Conservation (phyloP, 1,139 yeast genomes). For the Wickerhamomyces sp. region DNA sequence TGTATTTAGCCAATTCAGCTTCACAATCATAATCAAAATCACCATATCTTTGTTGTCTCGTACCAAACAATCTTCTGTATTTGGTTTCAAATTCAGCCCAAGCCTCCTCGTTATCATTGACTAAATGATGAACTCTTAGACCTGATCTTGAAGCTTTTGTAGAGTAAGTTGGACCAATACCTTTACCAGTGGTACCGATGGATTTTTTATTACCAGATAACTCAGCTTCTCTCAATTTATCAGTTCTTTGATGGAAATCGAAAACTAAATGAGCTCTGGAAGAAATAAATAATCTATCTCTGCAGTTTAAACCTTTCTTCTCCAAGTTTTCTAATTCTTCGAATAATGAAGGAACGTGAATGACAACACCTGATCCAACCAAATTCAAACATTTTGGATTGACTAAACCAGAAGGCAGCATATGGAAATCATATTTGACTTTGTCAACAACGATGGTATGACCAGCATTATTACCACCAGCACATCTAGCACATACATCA, state of each 20-base stretch:
- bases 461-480: conserved; percentile 99
- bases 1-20: conserved; percentile 73
- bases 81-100: conserved; percentile 88
- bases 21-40: conserved; percentile 84
- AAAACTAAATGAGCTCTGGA: conserved; percentile 95
- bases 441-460: conserved; percentile 93
- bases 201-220: conserved; percentile 80
- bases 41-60: conserved; percentile 88
- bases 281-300: conserved; percentile 78
- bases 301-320: conserved; percentile 73
- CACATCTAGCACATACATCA: conserved; percentile 97
- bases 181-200: conserved; percentile 98
- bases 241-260: conserved; percentile 96
- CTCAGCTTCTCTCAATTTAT: conserved; percentile 91
- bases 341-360: conserved; percentile 91
- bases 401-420: conserved; percentile 95
- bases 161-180: conserved; percentile 97
- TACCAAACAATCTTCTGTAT: conserved; percentile 69
- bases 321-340: conserved; percentile 79
- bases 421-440: conserved; percentile 92
- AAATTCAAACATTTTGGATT: conserved; percentile 87
- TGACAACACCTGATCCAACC: conserved; percentile 95
- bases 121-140: conserved; percentile 92
- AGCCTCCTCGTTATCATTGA: conserved; percentile 81
- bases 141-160: conserved; percentile 98